Percentiles rank a stretch among this genome's conserved stretches.
Conservation (phyloP, 139 green algal genomes). For the Haematococcus lacustris region DNA sequence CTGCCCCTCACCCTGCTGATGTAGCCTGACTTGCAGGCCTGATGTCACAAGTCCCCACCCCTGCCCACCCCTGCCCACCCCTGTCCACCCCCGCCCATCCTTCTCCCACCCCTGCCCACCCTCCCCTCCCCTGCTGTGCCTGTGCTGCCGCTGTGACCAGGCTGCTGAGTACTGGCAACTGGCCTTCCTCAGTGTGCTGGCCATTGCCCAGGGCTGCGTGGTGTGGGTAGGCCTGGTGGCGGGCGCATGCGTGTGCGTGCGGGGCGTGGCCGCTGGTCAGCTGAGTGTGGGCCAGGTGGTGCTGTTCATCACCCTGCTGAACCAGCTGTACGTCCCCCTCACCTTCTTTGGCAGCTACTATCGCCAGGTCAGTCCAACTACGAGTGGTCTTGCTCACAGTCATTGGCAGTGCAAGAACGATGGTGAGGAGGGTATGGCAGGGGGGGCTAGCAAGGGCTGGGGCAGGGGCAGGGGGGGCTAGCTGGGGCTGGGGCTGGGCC, state of each 20-base stretch:
- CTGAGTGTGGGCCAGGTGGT: slow-evolving; percentile 80
- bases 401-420: too few relatives aligned
- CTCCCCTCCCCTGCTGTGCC: background rate
- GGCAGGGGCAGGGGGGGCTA: too few relatives aligned
- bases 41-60: too few relatives aligned
- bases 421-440: too few relatives aligned
- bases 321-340: slow-evolving; percentile 83
- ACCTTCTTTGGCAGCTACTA: slow-evolving; percentile 84
- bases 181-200: slow-evolving; percentile 28
- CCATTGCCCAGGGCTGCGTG: slow-evolving; percentile 28
- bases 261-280: slow-evolving; percentile 29
- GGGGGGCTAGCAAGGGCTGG: too few relatives aligned
- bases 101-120: too few relatives aligned
- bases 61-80: too few relatives aligned
- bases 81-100: too few relatives aligned
- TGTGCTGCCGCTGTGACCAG: slow-evolving; percentile 5
- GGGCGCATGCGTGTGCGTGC: slow-evolving; percentile 47
- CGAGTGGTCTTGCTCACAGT: too few relatives aligned
- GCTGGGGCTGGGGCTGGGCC: too few relatives aligned
- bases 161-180: slow-evolving; percentile 54
- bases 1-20: too few relatives aligned
- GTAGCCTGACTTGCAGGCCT: too few relatives aligned
- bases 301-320: slow-evolving; percentile 81
- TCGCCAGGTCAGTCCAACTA: slow-evolving; percentile 32
- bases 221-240: slow-evolving; percentile 42